Evolutionary conservation across 257 asterid species (phyloP).

Genomic region (Solanum habrochaites): DNA sequence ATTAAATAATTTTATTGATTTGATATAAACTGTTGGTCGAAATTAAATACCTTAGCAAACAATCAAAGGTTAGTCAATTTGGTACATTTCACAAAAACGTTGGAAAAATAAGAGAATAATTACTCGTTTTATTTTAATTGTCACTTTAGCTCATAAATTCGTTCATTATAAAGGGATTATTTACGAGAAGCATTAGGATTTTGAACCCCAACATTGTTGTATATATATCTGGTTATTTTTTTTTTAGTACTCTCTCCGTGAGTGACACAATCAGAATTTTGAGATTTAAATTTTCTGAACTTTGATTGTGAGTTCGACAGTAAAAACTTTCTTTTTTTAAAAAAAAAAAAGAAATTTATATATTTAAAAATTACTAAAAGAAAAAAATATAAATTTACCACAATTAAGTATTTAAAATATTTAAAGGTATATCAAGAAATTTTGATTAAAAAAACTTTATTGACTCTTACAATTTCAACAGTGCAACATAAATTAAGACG

Average conservation of each 20-base stretch:
- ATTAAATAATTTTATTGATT: not conserved
- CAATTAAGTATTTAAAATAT: no score
- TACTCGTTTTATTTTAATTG: not conserved
- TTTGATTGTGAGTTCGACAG: not conserved
- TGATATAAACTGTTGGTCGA: not conserved
- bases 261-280: no score
- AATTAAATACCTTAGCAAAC: not conserved
- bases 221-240: no score
- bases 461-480: not conserved
- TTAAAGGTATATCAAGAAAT: not conserved
- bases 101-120: not conserved
- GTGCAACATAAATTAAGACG: fast-evolving
- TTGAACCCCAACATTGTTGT: no score
- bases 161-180: not conserved
- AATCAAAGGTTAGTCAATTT: not conserved
- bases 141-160: not conserved
- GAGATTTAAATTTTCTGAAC: no score
- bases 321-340: no score
- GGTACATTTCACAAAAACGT: not conserved
- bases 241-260: no score
- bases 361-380: no score
- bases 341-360: no score
- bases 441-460: no score
- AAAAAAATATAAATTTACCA: no score
- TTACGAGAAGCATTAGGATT: no score